These are phyloP conservation scores for Papilionanthe hybrid DNA, from an alignment of 116 monocot species.

Conservation along the genomic window DNA sequence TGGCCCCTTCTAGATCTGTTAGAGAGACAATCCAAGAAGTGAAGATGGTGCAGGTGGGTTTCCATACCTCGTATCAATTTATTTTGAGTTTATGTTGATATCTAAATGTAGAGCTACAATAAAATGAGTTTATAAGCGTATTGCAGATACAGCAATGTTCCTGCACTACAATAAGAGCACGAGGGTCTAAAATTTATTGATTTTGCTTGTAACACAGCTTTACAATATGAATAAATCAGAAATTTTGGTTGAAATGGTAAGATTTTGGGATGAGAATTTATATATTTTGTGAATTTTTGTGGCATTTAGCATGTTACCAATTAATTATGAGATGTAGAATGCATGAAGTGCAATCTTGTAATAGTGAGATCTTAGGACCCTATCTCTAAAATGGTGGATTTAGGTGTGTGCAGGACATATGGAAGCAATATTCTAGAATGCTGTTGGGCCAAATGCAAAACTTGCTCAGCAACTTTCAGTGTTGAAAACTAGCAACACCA, in stretches of 20 bases:
- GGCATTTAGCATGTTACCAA: not conserved
- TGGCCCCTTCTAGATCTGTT: conserved; percentile 81
- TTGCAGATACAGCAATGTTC: not conserved
- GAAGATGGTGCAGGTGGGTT: conserved; percentile 83
- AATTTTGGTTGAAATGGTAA: not conserved
- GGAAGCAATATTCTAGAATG: not conserved
- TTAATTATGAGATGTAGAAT: not conserved
- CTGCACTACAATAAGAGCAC: not conserved
- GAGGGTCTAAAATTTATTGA: not conserved
- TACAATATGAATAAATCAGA: not conserved
- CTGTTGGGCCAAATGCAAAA: not conserved
- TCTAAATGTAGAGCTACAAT: not conserved
- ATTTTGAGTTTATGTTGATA: not conserved
- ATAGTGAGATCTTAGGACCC: not conserved
- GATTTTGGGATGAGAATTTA: not conserved
- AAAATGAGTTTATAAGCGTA: not conserved
- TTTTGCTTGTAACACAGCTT: not conserved
- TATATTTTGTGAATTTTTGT: not conserved
- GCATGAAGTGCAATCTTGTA: not conserved
- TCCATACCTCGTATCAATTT: not conserved
- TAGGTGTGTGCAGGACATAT: not conserved
- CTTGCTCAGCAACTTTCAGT: not conserved
- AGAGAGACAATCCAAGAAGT: conserved; percentile 86
- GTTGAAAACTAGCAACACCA: too few species aligned
- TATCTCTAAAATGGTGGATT: not conserved